Evolutionary conservation across 2,329 filamentous ascomycete genomes (phyloP), one percentile per base, ranked within the genome.

Genomic region (Ambrosiella xylebori): DNA sequence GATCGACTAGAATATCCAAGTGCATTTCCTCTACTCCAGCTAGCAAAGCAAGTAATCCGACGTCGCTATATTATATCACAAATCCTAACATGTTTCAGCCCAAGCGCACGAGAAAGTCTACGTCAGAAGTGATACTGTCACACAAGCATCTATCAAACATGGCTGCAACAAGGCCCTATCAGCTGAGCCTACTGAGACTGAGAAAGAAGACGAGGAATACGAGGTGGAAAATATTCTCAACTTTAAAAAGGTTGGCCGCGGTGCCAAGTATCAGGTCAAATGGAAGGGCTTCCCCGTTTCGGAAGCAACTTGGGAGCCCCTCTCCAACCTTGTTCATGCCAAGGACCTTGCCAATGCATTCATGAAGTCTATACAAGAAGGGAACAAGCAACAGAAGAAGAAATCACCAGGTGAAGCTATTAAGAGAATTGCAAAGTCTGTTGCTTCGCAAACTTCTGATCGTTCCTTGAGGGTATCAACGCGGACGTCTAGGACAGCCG

Each of bases 261-360:
- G 70, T 60, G 67, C 71, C 61, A 65, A 71, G 63, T 81, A 76
- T 64, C 61, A 68, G 2, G 71, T 81, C 57, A 78, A 80, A 65
- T 81, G 78, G 78, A 71, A 73, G 62, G 74, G 73, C 0, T 80
- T 70, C 57, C 55, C 68, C 0, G 61, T 63, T 0, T 65, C 68
- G 15, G 64, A 75, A 1, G 78, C 74, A 59, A 79, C 76, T 0
- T 81, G 78, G 78, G 77, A 79, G 67, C 75, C 75, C 1, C 71
- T 68, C 63, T 64, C 59, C 15, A 73, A 78, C 58, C 63, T 80
- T 15, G 57, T 54, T 0, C 68, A 73, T 2, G 76, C 74, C 57
- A 58, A 61, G 8, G 62, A 63, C 1, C 61, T 71, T 0, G 62
- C 77, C 38, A 63, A 64, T 8, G 65, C 63, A 1, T 76, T 70